Percentiles rank a stretch among this genome's conserved stretches.
Conservation (phyloP, 2,329 filamentous ascomycete species). For the Xylariales sp. region DNA sequence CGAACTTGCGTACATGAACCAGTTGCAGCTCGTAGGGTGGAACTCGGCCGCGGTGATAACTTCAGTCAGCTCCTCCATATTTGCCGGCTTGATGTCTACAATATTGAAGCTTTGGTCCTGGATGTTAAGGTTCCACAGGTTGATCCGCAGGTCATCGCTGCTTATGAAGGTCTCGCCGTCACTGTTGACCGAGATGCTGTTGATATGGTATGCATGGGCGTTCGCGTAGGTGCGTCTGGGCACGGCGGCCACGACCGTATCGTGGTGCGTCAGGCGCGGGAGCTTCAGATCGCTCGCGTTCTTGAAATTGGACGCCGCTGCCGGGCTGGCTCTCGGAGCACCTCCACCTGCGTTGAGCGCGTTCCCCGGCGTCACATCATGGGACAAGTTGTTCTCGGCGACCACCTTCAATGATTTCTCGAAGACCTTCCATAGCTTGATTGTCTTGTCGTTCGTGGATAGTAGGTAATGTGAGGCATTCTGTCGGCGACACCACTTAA, state of each 20-base stretch:
- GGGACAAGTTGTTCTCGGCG: conserved; percentile 96
- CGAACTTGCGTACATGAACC: conserved; percentile 99
- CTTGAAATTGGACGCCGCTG: conserved; percentile 68
- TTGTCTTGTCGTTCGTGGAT: conserved; percentile 99
- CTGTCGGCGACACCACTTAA: conserved; percentile 98
- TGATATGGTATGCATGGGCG: conserved; percentile 98
- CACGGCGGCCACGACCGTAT: conserved; percentile 95
- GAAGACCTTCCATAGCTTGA: conserved; percentile 99
- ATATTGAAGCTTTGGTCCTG: conserved; percentile 99
- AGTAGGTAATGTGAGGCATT: conserved; percentile 98
- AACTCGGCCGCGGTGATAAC: conserved; percentile 98
- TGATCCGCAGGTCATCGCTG: conserved; percentile 95
- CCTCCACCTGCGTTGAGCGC: conserved; percentile 69
- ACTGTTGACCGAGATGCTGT: conserved; percentile 99
- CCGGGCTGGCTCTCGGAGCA: conserved; percentile 64
- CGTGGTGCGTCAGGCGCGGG: conserved; percentile 93
- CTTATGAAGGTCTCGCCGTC: conserved; percentile 99
- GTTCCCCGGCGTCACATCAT: conserved; percentile 78
- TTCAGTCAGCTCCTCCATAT: conserved; percentile 99
- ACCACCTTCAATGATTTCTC: conserved; percentile 99
- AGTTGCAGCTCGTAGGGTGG: conserved; percentile 94
- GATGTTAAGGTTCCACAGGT: conserved; percentile 98
- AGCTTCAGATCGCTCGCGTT: conserved; percentile 82
- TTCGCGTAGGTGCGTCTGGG: conserved; percentile 96
- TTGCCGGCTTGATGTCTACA: conserved; percentile 98